Percentiles rank a stretch among this genome's conserved stretches.
Evolutionary conservation across 2,329 filamentous ascomycete genomes (phyloP).

Genomic region (Pyrenophora graminea): DNA sequence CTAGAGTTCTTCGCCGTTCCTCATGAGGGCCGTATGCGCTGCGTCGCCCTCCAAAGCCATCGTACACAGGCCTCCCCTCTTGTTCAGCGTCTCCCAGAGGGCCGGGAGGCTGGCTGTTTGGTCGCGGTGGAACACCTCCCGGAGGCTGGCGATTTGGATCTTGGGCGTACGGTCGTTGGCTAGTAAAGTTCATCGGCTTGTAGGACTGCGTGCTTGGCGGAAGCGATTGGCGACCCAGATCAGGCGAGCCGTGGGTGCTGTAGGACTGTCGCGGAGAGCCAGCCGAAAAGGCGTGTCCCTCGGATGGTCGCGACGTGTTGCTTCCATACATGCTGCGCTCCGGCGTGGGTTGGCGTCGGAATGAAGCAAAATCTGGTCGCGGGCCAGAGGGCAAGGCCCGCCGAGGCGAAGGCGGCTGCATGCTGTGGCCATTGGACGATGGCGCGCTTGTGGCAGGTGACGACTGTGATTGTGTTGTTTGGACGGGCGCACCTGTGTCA

Average conservation of each 20-base stretch:
- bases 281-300: slow-evolving; percentile 33
- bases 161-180: slow-evolving; percentile 39
- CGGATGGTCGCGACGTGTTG: slow-evolving; percentile 32
- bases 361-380: slow-evolving; percentile 43
- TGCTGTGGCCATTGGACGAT: slow-evolving; percentile 46
- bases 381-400: slow-evolving; percentile 37
- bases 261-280: slow-evolving; percentile 41
- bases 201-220: slow-evolving; percentile 39
- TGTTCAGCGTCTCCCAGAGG: slow-evolving; percentile 30
- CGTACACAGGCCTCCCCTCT: slow-evolving; percentile 29
- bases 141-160: slow-evolving; percentile 33
- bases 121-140: slow-evolving; percentile 43
- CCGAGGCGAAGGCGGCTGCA: slow-evolving; percentile 54
- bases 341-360: slow-evolving; percentile 44
- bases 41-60: slow-evolving; percentile 32
- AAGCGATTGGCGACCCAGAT: slow-evolving; percentile 39
- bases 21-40: slow-evolving; percentile 35
- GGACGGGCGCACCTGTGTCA: slow-evolving; percentile 50
- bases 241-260: slow-evolving; percentile 43
- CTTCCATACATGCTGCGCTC: slow-evolving; percentile 40
- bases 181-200: slow-evolving; percentile 37
- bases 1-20: slow-evolving; percentile 42
- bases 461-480: slow-evolving; percentile 53
- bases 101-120: slow-evolving; percentile 47
- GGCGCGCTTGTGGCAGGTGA: slow-evolving; percentile 50